Percentiles rank a stretch among this genome's conserved stretches.
These are phyloP conservation scores for Larix kaempferi DNA, from an alignment of 75 land plant species.

Conservation along the genomic window DNA sequence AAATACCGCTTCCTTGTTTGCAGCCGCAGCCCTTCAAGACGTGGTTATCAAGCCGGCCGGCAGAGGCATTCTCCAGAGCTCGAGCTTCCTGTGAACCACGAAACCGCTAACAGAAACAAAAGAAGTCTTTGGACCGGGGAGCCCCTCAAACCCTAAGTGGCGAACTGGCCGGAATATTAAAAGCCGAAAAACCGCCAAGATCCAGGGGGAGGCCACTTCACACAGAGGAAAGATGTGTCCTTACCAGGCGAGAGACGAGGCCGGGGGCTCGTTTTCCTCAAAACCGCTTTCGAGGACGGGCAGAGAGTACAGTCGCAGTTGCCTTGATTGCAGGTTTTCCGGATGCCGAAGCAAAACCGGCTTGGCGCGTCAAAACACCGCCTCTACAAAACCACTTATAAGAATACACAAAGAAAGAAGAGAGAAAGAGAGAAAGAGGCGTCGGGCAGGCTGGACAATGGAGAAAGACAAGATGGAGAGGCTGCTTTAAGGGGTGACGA, in stretches of 20 bases:
- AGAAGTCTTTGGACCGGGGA: neutral
- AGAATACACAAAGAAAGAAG: neutral
- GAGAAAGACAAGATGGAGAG: neutral
- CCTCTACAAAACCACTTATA: neutral
- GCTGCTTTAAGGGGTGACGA: neutral
- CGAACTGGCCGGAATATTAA: neutral
- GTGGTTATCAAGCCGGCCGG: neutral
- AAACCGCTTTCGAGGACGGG: neutral
- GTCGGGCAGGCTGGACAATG: neutral
- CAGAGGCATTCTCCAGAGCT: neutral
- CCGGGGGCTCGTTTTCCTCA: neutral
- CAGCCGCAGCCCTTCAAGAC: neutral
- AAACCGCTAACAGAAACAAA: neutral
- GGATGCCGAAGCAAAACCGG: neutral
- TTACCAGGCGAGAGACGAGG: neutral
- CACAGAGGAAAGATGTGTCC: too few species aligned
- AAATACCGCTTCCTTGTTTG: conserved; percentile 17
- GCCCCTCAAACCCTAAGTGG: neutral
- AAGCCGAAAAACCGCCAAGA: neutral
- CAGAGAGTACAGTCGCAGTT: too few species aligned
- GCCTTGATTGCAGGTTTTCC: neutral
- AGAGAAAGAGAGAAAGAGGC: neutral
- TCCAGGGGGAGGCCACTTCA: too few species aligned
- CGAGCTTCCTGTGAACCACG: neutral
- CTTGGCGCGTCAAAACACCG: neutral